Base-by-base conservation (phyloP, 2,329 filamentous ascomycete species). In the Penicillium occitanis region DNA sequence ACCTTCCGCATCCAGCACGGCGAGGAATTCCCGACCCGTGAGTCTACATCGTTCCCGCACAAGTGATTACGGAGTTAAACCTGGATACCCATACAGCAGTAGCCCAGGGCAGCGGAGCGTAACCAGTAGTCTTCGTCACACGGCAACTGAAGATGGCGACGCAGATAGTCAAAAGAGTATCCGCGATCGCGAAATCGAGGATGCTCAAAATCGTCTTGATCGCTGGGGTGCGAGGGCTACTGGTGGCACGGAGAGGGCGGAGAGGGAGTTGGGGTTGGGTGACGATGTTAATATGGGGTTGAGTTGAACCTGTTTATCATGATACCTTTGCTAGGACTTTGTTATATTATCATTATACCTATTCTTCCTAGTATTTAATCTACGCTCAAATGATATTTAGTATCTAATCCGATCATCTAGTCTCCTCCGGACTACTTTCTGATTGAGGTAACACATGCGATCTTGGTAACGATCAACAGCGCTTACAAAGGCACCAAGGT, bases 201-300 rank as follows among this genome's bases (percentile, higher is more conserved):
- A 76, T 51, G 72, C 73, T n/a, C 75, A 78, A 53, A 81, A 85
- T 68, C 84, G 83, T 71, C 76, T 84, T 51, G 82, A 84, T 74
- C 79, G 77, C 55, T 84, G 83, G 74, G 75, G 80, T 80, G 85
- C 76, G 78, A 86, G 72, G 81, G 87, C 76, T 82, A 83, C 70
- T 74, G 83, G 69, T 78, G 83, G 69, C 81, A 87, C 85, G 13
- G 79, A 81, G 63, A 76, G 82, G 64, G 83, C 77, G 25, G 78
- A 75, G 75, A 79, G 70, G 70, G 88, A 81, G 70, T 93, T 92
- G 88, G 91, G 91, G 0, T 85, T 96, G 60, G 91, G 91, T 0
- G 93, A 97, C 75, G 92, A 96, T 73, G 88, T 90, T 28, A 85
- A 90, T 72, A 95, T 96, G 90, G 90, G 88, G 37, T 80, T 96